Conservation (phyloP, 768 basidiomycete species). For the Tylopilus sp. region DNA sequence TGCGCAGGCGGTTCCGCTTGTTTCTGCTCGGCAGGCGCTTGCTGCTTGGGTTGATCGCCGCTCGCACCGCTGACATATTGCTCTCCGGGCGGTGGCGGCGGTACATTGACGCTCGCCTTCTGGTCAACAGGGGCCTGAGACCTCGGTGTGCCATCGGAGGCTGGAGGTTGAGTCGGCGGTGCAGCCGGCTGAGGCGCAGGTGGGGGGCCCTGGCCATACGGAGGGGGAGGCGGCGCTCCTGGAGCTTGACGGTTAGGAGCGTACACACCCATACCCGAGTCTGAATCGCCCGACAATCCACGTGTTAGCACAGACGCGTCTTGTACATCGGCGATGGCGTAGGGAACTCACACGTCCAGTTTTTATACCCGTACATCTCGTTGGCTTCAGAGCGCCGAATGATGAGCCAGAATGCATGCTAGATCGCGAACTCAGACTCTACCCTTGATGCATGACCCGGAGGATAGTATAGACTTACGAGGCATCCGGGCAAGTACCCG, state of each 20-base stretch:
- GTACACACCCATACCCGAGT: constrained; percentile 23
- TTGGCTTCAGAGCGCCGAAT: constrained; percentile 81
- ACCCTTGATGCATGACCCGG: too few relatives aligned
- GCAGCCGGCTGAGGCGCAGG: too few relatives aligned
- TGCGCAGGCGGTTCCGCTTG: background rate
- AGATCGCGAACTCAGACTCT: background rate
- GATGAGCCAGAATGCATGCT: constrained; percentile 86
- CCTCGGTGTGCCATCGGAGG: background rate
- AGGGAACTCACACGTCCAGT: constrained; percentile 24
- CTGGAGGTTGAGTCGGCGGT: background rate
- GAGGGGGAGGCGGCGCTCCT: background rate
- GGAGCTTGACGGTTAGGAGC: background rate
- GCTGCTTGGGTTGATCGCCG: background rate
- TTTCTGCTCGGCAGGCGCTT: constrained; percentile 8
- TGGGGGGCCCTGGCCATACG: background rate
- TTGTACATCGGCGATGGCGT: background rate
- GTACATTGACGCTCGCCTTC: background rate
- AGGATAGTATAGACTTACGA: constrained; percentile 31
- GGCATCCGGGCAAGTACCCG: constrained; percentile 66
- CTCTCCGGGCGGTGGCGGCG: constrained; percentile 1
- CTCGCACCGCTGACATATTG: background rate
- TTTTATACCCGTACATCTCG: constrained; percentile 36
- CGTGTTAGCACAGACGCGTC: background rate
- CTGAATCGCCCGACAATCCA: background rate
- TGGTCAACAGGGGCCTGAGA: constrained; percentile 6